Conservation (phyloP, 2,329 filamentous ascomycete species). For the Penicillium hordei region DNA sequence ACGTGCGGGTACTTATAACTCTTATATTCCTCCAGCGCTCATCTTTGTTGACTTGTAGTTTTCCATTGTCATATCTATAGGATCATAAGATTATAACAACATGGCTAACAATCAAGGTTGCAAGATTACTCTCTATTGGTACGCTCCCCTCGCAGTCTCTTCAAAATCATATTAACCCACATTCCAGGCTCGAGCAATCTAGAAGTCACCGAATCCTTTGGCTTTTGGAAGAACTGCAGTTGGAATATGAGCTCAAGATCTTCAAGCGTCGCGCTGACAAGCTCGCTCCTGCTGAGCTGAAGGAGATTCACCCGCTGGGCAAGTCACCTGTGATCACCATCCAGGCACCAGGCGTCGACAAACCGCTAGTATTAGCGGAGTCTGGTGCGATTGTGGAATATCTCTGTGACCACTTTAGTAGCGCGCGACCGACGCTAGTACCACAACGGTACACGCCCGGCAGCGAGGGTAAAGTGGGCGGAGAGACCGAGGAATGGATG, state of each 20-base stretch:
- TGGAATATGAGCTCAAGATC: slow-evolving; percentile 76
- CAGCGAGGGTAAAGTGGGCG: slow-evolving; percentile 56
- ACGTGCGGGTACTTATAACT: not conserved
- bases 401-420: slow-evolving; percentile 66
- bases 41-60: not conserved
- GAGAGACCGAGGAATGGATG: slow-evolving; percentile 61
- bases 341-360: slow-evolving; percentile 44
- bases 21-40: not conserved
- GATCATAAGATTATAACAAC: not conserved
- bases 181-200: slow-evolving; percentile 73
- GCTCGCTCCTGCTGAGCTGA: slow-evolving; percentile 73
- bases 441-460: slow-evolving; percentile 53
- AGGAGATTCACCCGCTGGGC: slow-evolving; percentile 77
- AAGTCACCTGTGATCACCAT: slow-evolving; percentile 80
- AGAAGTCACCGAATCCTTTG: slow-evolving; percentile 80
- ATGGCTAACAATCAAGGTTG: slow-evolving; percentile 34
- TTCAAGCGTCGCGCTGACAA: slow-evolving; percentile 67
- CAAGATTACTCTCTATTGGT: slow-evolving; percentile 67
- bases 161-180: slow-evolving; percentile 1
- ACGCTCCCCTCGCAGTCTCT: slow-evolving; percentile 13
- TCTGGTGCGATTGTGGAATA: slow-evolving; percentile 81
- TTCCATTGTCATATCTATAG: not conserved
- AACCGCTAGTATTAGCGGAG: slow-evolving; percentile 71
- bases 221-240: slow-evolving; percentile 78
- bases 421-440: slow-evolving; percentile 40